phyloP scores from a whole-genome alignment of 768 basidiomycete species.

The Mycena chlorophos region DNA sequence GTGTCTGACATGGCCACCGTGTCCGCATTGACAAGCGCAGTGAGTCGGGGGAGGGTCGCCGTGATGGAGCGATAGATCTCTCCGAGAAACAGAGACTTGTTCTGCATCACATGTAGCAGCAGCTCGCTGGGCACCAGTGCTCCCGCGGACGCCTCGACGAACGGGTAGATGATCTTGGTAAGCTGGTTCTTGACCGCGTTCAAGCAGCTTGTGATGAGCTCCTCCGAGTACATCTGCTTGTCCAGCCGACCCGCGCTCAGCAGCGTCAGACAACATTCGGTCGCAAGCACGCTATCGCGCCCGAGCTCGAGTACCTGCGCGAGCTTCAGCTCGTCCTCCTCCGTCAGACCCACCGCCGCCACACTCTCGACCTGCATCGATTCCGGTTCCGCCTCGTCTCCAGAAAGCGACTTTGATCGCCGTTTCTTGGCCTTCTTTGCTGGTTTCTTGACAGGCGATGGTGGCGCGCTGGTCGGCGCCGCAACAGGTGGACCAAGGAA shows the following conservation, averaged over 20 bases:
- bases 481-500: conserved; percentile 43
- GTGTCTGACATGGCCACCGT: conserved; percentile 81
- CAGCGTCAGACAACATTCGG: conserved; percentile 79
- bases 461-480: conserved; percentile 37
- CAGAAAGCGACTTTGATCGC: conserved; percentile 47
- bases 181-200: conserved; percentile 78
- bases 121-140: conserved; percentile 41
- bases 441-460: conserved; percentile 31
- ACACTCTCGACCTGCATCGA: conserved; percentile 29
- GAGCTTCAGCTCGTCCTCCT: conserved; percentile 52
- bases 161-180: conserved; percentile 78
- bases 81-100: conserved; percentile 50
- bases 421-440: conserved; percentile 40
- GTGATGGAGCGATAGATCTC: conserved; percentile 76
- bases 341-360: conserved; percentile 35
- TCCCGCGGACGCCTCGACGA: conserved; percentile 69
- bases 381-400: conserved; percentile 36
- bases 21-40: conserved; percentile 70
- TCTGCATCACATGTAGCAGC: conserved; percentile 53
- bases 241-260: conserved; percentile 73
- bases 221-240: conserved; percentile 85
- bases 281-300: conserved; percentile 75
- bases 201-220: conserved; percentile 81
- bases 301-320: conserved; percentile 57
- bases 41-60: conserved; percentile 72